Evolutionary conservation across 305 asterid species (phyloP).

Genomic region (Fraxinus nigra): DNA sequence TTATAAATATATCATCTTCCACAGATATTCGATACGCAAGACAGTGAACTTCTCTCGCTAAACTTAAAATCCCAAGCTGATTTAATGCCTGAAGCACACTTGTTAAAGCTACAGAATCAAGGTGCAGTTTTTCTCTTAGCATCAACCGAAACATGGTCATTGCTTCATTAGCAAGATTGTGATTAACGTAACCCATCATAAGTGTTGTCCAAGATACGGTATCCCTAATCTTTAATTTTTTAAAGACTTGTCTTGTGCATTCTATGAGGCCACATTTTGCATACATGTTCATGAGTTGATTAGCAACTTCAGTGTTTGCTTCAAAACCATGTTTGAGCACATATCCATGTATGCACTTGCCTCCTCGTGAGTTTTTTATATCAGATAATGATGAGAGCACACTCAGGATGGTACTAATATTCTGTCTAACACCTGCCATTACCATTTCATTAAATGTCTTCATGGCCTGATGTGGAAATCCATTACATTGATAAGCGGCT

Average conservation of each 20-base stretch:
- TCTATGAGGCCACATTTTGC: conserved; percentile 36
- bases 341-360: conserved; percentile 45
- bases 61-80: conserved; percentile 37
- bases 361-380: conserved; percentile 22
- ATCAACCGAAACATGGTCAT: conserved; percentile 36
- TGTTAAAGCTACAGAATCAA: conserved; percentile 45
- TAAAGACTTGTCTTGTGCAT: conserved; percentile 34
- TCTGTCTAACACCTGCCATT: conserved; percentile 25
- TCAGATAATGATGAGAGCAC: conserved; percentile 40
- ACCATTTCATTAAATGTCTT: conserved; percentile 41
- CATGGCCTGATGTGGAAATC: conserved; percentile 30
- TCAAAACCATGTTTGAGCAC: conserved; percentile 41
- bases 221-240: conserved; percentile 33
- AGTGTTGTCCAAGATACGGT: conserved; percentile 53
- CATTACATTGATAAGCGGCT: conserved; percentile 44
- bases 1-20: conserved; percentile 30
- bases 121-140: conserved; percentile 36
- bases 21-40: conserved; percentile 28
- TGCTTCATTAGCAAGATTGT: conserved; percentile 38
- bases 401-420: conserved; percentile 40
- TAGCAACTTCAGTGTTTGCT: conserved; percentile 35
- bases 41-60: conserved; percentile 46
- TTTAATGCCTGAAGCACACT: conserved; percentile 45
- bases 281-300: conserved; percentile 42
- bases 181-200: conserved; percentile 38